Conservation (phyloP, 2,329 filamentous ascomycete species). For the Ophiosphaerella narmari region DNA sequence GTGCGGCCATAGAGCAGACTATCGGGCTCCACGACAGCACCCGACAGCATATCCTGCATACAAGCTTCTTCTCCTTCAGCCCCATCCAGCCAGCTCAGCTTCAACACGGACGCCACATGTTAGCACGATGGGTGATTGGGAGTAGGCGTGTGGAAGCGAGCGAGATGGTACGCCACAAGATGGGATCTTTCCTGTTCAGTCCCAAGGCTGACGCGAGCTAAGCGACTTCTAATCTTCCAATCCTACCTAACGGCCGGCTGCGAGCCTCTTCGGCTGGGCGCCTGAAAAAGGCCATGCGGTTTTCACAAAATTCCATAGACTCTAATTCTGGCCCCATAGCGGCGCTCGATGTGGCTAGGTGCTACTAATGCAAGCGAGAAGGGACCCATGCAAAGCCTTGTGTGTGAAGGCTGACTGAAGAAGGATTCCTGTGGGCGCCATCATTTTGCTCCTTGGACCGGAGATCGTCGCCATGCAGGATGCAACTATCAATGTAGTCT, state of each 20-base stretch:
- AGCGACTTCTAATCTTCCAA: background rate
- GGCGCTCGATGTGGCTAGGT: background rate
- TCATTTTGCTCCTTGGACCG: too few species aligned
- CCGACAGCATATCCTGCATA: too few species aligned
- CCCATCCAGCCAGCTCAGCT: too few species aligned
- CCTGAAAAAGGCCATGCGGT: background rate
- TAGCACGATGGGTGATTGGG: background rate
- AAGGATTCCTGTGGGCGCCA: too few species aligned
- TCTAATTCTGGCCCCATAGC: conserved; percentile 3
- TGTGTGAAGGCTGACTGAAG: background rate
- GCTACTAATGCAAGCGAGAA: background rate
- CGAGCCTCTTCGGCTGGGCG: conserved; percentile 3
- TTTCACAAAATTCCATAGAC: background rate
- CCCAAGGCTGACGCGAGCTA: background rate
- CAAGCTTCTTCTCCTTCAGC: too few species aligned
- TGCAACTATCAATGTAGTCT: too few species aligned
- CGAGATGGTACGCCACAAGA: background rate
- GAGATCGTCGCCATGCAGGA: too few species aligned
- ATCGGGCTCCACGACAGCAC: conserved; percentile 1
- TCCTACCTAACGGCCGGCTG: background rate
- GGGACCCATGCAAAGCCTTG: background rate
- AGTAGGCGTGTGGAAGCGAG: background rate
- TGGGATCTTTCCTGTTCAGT: background rate
- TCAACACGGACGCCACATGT: too few species aligned
- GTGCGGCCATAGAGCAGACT: background rate